These are phyloP conservation scores for Clonostachys rhizophaga DNA, from an alignment of 2,329 filamentous ascomycete species.

Conservation along the genomic window DNA sequence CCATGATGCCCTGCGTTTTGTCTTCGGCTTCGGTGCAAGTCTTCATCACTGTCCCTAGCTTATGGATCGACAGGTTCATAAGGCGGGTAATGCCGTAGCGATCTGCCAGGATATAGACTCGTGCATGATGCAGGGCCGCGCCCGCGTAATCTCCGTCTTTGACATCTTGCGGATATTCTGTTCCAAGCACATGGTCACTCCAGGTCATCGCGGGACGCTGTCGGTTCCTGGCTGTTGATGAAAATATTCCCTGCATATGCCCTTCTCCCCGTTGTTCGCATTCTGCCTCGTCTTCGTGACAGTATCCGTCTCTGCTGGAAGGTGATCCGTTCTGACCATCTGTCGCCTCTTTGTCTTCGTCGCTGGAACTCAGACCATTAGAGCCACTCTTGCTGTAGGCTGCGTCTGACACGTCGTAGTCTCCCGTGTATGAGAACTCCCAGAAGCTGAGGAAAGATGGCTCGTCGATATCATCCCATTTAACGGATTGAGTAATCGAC, in stretches of 20 bases:
- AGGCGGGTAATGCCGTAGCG: background rate
- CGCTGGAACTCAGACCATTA: background rate
- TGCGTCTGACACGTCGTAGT: background rate
- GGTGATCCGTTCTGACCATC: too few species aligned
- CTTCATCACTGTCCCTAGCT: too few species aligned
- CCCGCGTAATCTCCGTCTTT: background rate
- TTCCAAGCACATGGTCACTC: background rate
- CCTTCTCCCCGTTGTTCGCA: too few species aligned
- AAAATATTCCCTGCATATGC: background rate
- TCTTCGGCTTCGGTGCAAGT: too few species aligned
- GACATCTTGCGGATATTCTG: background rate
- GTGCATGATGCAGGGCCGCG: background rate
- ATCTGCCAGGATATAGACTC: background rate
- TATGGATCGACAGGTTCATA: background rate
- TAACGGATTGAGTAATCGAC: background rate
- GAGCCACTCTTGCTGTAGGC: background rate
- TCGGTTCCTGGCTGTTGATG: background rate
- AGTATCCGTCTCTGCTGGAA: too few species aligned
- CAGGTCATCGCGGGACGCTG: too few species aligned
- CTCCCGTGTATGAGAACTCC: background rate
- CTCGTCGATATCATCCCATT: background rate
- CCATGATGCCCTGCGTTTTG: too few species aligned
- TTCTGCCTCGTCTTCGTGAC: background rate
- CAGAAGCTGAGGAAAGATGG: background rate
- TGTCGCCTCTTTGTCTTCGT: background rate